Percentiles rank a stretch among this genome's conserved stretches.
Evolutionary conservation across 345 rosid genomes (phyloP).

Genomic region (Anacardium occidentale): DNA sequence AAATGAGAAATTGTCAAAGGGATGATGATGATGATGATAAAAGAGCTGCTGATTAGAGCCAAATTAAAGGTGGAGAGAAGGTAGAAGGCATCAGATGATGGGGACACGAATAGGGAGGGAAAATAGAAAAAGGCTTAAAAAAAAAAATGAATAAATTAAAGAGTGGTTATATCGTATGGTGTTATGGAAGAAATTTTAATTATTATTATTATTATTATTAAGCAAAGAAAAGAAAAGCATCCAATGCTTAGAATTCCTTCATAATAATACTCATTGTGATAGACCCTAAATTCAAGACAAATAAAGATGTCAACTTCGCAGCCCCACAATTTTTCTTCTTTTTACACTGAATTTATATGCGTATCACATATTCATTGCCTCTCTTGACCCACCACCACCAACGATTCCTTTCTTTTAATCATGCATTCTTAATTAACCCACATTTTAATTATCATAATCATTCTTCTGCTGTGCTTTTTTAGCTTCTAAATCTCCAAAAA

Average conservation of each 20-base stretch:
- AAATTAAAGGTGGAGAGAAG: background rate
- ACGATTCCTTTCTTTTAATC: conserved; percentile 24
- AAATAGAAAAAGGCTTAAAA: background rate
- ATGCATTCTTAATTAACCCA: conserved; percentile 5
- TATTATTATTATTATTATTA: background rate
- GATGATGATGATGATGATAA: too few species aligned
- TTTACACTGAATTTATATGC: background rate
- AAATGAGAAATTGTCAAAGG: too few species aligned
- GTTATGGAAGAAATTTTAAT: background rate
- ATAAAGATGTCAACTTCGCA: conserved; percentile 22
- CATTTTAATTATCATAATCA: background rate
- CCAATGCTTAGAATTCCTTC: conserved; percentile 1
- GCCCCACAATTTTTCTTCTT: conserved; percentile 13
- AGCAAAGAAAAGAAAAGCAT: background rate
- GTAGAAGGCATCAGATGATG: background rate
- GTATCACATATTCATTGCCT: background rate
- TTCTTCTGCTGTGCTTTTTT: background rate
- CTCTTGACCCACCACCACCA: conserved; percentile 32
- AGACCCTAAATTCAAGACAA: conserved; percentile 17
- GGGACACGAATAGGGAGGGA: background rate
- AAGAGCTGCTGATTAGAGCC: background rate
- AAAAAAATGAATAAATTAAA: background rate
- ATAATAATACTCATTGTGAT: background rate
- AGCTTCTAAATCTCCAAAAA: background rate
- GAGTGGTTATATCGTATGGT: conserved; percentile 19